Evolutionary conservation across 768 basidiomycete species (phyloP), one percentile per base, ranked within the genome.

Genomic region (Tylopilus intermedius): DNA sequence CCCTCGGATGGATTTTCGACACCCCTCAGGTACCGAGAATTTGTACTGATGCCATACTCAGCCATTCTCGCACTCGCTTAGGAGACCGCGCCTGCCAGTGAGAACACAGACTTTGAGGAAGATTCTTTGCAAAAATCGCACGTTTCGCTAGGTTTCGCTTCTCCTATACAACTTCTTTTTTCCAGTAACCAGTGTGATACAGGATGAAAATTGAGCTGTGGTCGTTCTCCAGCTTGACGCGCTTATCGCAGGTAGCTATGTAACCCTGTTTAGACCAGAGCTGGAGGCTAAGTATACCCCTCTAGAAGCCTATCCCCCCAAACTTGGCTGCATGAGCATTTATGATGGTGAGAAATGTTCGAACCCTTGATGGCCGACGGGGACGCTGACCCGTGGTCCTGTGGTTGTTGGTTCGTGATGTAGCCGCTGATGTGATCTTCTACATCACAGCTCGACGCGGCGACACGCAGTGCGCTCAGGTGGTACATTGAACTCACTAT

Each of bases 251-350:
- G 9, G 41, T 8, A 30, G 38, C 43, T 11, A 41, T 38, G 18
- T 35, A 22, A 8, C 54, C 54, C 0, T 18, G 30, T 38, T 41
- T 22, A n/a, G 21, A 33, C 39, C 38, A 5, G 49, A 27, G 30
- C 14, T 13, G 26, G 39, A 27, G 8, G 44, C 24, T 39, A n/a
- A 33, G 21, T 27, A n/a, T 7, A 2, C 38, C n/a, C 22, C 11
- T 41, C 4, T 9, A 9, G 26, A 49, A 55, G 42, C n/a, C 24
- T 51, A 49, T 51, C 51, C 38, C 35, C 43, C 45, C 50, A 55
- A 50, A 56, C 33, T 38, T 32, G 41, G 41, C 33, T 18, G 35
- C 15, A 26, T 24, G 27, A 24, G 15, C 9, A 4, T 24, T 11
- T 26, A n/a, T 21, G 21, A 24, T 35, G 21, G 18, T 26, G 51